Base-by-base conservation (phyloP, 2,329 filamentous ascomycete genomes). In the Plectosphaerella cucumerina region DNA sequence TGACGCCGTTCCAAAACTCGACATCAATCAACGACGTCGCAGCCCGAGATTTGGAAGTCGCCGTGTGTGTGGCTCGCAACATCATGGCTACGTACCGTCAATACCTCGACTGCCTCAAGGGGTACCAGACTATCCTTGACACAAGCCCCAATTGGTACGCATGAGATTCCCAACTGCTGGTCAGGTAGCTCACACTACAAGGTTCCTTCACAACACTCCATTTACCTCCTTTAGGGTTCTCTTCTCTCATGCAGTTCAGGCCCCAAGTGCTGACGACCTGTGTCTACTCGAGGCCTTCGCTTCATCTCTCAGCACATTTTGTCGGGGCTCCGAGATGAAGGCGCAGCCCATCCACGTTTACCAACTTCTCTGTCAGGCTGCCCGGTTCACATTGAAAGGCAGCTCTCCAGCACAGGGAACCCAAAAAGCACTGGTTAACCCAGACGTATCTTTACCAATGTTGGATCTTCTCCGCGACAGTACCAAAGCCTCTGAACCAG, bases 81-180 rank as follows among this genome's bases (percentile, higher is more conserved):
- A 58, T 61, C 0, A 50, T 72, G 10, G 64, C 68, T 6, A 53
- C 65, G 20, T 68, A 72, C 34, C 60, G 67, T 6, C 56, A 61
- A 50, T 70, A 62, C 47, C 69, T 66, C 15, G 6, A 6, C 5
- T n/a, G 35, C 35, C 35, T 37, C 35, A 6, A 15, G 35, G 6
- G 9, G n/a, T n/a, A 5, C 6, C 15, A 10, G 14, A 15, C 8
- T 15, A 18, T n/a, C 17, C 4, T n/a, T 3, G 6, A 37, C 14
- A 3, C 17, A 37, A 31, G 26, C 35, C 17, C 6, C 12, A 18
- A 37, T 14, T 37, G 35, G 35, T 37, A 37, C 14, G 35, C 4
- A 37, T 12, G 6, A n/a, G 10, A 6, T 8, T 17, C 9, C n/a
- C 15, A 37, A 18, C 14, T 37, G 6, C 8, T n/a, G 17, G 6